Percentiles rank a stretch among this genome's conserved stretches.
These are phyloP conservation scores for Debaryomyces castellii DNA, from an alignment of 805 yeast genomes.

Conservation along the genomic window DNA sequence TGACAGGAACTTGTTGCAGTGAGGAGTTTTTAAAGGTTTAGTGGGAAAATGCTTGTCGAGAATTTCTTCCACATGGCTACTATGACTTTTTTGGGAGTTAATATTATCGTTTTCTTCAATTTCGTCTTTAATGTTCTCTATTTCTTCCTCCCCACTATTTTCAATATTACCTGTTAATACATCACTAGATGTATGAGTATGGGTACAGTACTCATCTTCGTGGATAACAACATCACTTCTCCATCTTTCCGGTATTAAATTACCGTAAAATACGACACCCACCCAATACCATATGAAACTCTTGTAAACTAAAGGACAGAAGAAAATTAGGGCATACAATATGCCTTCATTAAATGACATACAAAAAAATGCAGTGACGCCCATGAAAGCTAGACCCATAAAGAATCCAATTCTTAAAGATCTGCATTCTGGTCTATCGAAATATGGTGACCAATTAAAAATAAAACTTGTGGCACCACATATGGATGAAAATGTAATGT, in stretches of 20 bases:
- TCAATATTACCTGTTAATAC: slow-evolving; percentile 34
- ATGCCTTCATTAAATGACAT: slow-evolving; percentile 58
- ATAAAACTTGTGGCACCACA: slow-evolving; percentile 73
- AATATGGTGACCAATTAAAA: slow-evolving; percentile 89
- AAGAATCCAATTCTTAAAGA: slow-evolving; percentile 79
- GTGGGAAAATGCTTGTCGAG: slow-evolving; percentile 38
- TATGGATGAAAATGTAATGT: slow-evolving; percentile 58
- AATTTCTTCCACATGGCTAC: slow-evolving; percentile 25
- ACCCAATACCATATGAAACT: slow-evolving; percentile 71
- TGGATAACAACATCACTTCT: slow-evolving; percentile 66
- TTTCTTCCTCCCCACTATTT: slow-evolving; percentile 38
- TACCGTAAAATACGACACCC: slow-evolving; percentile 88
- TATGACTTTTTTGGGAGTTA: slow-evolving; percentile 10
- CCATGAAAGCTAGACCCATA: slow-evolving; percentile 73
- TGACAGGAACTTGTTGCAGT: slow-evolving; percentile 44
- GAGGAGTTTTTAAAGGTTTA: slow-evolving; percentile 32
- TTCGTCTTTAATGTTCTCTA: slow-evolving; percentile 29
- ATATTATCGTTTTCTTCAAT: slow-evolving; percentile 13
- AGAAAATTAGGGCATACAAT: slow-evolving; percentile 49
- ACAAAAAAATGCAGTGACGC: slow-evolving; percentile 62
- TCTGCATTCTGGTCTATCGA: slow-evolving; percentile 85
- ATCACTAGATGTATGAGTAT: slow-evolving; percentile 26
- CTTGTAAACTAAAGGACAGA: slow-evolving; percentile 64
- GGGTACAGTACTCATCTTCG: slow-evolving; percentile 30
- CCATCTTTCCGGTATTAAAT: slow-evolving; percentile 86